Evolutionary conservation across 2,329 filamentous ascomycete genomes (phyloP), one percentile per base, ranked within the genome.

Genomic region (Colletotrichum plurivorum): DNA sequence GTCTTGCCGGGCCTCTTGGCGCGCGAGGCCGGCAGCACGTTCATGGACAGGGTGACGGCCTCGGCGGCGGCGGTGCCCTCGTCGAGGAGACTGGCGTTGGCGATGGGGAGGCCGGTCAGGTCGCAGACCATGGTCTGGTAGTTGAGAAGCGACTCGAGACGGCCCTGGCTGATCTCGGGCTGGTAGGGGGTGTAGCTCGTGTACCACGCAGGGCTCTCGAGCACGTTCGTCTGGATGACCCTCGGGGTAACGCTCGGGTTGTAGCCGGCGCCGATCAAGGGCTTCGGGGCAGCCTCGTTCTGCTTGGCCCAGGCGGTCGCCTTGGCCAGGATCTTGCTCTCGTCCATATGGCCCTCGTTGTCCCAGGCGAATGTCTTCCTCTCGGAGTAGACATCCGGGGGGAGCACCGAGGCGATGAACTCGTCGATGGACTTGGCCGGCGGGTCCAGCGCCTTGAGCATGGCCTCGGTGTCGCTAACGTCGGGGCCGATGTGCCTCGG

Each of bases 111-210:
- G 1, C 89, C 94, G 0, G 95, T 98, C 72, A 98, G 84, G 78
- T 98, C 95, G 2, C 91, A 90, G 9, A 97, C 92, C 84, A 98
- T 87, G 18, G 95, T 98, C 85, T 98, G 95, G 84, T 94, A 98
- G 85, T 98, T 98, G 71, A 98, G 85, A 62, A 98, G 84, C 6
- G 94, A 97, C 85, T 98, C 94, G 71, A 98, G 83, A 63, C 95
- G 91, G 43, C 95, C 95, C 83, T 98, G 95, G 79, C 94, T 97
- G 84, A 98, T 97, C 83, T 98, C 95, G 2, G 95, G 93, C 83
- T 98, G 95, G 82, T 98, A 98, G 16, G 95, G 95, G 0, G 95
- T 98, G 81, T 98, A 98, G 83, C 94, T 97, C 48, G 95, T 98
- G 80, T 98, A 98, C 95, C 95, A 98, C 10, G 92, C 94, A 5